Evolutionary conservation across 352 stramenopile species (phyloP).

Genomic region (Thalassiosira hispida): DNA sequence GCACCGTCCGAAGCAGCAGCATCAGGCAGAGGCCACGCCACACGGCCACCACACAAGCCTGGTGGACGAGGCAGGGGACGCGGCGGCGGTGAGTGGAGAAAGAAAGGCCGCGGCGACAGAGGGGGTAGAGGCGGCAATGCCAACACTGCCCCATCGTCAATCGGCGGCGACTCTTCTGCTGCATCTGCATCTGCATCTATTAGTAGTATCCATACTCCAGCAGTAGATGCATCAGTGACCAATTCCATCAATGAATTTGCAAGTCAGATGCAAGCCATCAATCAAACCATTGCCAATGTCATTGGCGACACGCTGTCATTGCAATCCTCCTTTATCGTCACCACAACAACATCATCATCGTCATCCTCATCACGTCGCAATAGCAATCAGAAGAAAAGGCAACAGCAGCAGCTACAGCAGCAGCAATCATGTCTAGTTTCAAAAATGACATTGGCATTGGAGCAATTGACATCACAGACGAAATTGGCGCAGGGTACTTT

Average conservation of each 20-base stretch:
- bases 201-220: neutral
- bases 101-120: neutral
- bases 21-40: neutral
- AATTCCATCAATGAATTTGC: constrained; percentile 15
- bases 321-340: no score
- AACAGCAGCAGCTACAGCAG: neutral
- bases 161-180: neutral
- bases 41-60: neutral
- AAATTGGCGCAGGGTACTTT: neutral
- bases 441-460: constrained; percentile 4
- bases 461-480: neutral
- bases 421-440: neutral
- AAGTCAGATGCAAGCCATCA: constrained; percentile 14
- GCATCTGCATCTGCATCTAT: neutral
- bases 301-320: no score
- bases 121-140: no score
- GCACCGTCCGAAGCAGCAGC: neutral
- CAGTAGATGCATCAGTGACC: constrained; percentile 1
- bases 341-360: neutral
- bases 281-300: neutral
- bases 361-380: neutral
- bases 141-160: neutral
- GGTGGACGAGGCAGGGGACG: neutral
- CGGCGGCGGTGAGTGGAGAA: neutral
- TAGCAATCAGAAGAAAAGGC: neutral